Evolutionary conservation across 306 rosid genomes (phyloP).

Genomic region (Dalbergia cultrata): DNA sequence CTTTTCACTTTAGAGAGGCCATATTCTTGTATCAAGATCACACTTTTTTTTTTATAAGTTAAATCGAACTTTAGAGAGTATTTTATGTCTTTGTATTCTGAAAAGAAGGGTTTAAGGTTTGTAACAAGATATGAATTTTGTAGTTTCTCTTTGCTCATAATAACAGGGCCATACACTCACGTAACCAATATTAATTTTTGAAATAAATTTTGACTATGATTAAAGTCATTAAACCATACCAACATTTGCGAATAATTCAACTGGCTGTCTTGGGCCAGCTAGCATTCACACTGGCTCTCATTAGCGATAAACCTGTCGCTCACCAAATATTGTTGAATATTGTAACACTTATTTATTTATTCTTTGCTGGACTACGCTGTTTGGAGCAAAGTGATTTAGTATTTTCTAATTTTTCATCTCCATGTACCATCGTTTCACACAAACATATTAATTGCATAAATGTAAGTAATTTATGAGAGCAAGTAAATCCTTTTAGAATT

Average conservation of each 20-base stretch:
- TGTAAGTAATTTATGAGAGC: too few species aligned
- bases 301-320: background rate
- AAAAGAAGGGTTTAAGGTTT: background rate
- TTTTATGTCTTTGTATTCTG: background rate
- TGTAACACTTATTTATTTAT: background rate
- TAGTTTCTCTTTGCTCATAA: background rate
- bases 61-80: background rate
- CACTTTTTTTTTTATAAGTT: too few species aligned
- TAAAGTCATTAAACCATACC: conserved; percentile 20
- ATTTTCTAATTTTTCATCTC: background rate
- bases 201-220: background rate
- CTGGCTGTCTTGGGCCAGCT: background rate
- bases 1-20: too few species aligned
- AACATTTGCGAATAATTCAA: conserved; percentile 8
- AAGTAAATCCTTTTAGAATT: too few species aligned
- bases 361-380: background rate
- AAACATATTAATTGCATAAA: too few species aligned
- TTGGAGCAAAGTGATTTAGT: background rate
- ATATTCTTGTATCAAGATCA: too few species aligned
- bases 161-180: background rate
- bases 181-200: background rate
- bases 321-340: background rate
- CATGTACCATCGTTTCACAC: too few species aligned
- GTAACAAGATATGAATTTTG: background rate
- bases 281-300: background rate